A percentile compares a stretch with the other conserved stretches of the same genome.
These are phyloP conservation scores for Huntiella decipiens DNA, from an alignment of 2,329 filamentous ascomycete genomes.

Conservation along the genomic window DNA sequence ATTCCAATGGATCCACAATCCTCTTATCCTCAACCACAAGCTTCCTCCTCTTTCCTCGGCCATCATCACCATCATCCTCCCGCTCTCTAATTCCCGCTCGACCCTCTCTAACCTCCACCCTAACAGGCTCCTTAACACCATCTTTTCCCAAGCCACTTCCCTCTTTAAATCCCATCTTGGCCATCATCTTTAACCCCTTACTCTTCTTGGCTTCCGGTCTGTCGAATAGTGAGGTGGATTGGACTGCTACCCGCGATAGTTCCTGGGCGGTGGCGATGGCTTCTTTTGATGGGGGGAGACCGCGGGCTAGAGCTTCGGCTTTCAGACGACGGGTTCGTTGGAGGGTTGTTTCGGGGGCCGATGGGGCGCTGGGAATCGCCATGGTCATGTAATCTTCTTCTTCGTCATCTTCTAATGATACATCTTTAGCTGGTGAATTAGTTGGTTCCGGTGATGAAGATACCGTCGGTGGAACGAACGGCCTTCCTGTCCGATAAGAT, in stretches of 20 bases:
- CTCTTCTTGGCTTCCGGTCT: constrained; percentile 37
- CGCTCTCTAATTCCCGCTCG: constrained; percentile 71
- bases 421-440: constrained; percentile 11
- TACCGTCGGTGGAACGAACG: background rate
- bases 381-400: constrained; percentile 97
- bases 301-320: constrained; percentile 48
- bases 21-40: constrained; percentile 31
- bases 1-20: constrained; percentile 42
- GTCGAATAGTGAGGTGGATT: constrained; percentile 55
- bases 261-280: constrained; percentile 61
- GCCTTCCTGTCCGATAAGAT: background rate
- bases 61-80: constrained; percentile 35
- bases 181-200: constrained; percentile 94
- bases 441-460: background rate
- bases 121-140: constrained; percentile 48
- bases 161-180: constrained; percentile 68
- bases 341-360: constrained; percentile 30
- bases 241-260: constrained; percentile 52
- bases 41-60: constrained; percentile 26
- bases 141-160: constrained; percentile 50
- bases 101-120: constrained; percentile 57
- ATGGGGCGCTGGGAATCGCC: constrained; percentile 37
- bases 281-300: constrained; percentile 58
- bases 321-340: constrained; percentile 34
- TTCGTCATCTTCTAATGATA: constrained; percentile 26